Evolutionary conservation across 1,139 yeast genomes (phyloP), one percentile per base, ranked within the genome.

Genomic region (Kluyveromyces sp.): DNA sequence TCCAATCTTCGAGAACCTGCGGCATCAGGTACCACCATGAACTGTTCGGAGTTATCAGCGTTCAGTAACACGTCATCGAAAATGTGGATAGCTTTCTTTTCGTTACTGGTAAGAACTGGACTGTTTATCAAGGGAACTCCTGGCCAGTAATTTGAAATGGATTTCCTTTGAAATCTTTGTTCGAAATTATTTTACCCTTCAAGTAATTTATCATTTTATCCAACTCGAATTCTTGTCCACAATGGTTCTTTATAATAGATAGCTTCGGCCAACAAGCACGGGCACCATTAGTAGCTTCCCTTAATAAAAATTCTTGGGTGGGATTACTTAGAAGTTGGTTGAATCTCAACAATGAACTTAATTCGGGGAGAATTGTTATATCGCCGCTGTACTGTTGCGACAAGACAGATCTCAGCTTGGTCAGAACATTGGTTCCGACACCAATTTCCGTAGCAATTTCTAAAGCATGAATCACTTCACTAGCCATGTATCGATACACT

Each of bases 211-310:
- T 88, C 3, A 95, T 85, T 51, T 76, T 77, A 65, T 90, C 97
- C 40, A 92, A 68, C 0, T 90, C 86, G 64, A 90, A 83, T 59
- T 92, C 98, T 37, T 89, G 80, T 0, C 92, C 82, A 63, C 96
- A 88, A 59, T 88, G 96, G 61, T 90, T 90, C 53, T 82, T 76
- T 43, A 90, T 87, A 36, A 89, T 74, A 1, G 95, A 78, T 3
- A 90, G 67, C 58, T 87, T 86, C 0, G 96, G 95, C 97, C 97
- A 92, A 0, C 96, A 82, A 0, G 97, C 92, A 51, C 86, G 71
- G 0, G 95, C 95, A 1, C 97, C 98, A 52, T 95, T 75, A 39
- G 81, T 72, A 5, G 83, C 77, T 48, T 89, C 83, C 48, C 82
- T 83, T 42, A 81, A 65, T 46, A 89, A 66, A 57, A 84, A 87